Conservation (phyloP, 176 grass and related monocot species). For the Canna indica region DNA sequence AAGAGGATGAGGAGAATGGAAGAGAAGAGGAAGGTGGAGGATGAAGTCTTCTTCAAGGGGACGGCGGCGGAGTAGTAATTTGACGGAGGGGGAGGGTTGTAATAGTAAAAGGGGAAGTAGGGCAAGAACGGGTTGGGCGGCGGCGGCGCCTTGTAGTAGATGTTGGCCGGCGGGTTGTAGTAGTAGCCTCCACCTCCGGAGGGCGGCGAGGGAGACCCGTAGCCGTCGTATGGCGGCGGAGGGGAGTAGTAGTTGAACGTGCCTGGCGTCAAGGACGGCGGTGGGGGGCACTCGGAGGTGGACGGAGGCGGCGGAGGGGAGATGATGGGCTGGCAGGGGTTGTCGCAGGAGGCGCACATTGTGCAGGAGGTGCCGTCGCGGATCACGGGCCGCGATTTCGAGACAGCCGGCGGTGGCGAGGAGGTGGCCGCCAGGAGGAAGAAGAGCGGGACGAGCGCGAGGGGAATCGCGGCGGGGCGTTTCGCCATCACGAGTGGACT, state of each 20-base stretch:
- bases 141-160: slow-evolving; percentile 45
- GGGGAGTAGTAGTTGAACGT: slow-evolving; percentile 14
- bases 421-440: not conserved
- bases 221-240: slow-evolving; percentile 4
- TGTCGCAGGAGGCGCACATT: slow-evolving; percentile 29
- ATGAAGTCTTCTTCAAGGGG: not conserved
- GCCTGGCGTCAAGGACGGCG: not conserved
- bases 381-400: too few species aligned
- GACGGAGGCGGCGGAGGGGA: slow-evolving; percentile 7
- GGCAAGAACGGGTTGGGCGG: slow-evolving; percentile 94
- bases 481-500: not conserved
- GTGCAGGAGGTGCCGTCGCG: slow-evolving; percentile 17
- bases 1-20: not conserved
- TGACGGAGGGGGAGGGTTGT: slow-evolving; percentile 61
- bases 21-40: not conserved
- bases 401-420: not conserved
- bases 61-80: slow-evolving; percentile 15
- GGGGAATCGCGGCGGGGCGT: not conserved
- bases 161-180: slow-evolving; percentile 1
- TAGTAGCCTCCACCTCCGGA: slow-evolving; percentile 1
- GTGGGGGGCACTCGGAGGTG: slow-evolving; percentile 5
- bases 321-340: slow-evolving; percentile 11
- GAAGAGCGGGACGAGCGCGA: not conserved
- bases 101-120: slow-evolving; percentile 96
- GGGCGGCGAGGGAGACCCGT: slow-evolving; percentile 31